phyloP scores from a whole-genome alignment of 495 filamentous ascomycete species.

The Astrothelium macrocarpum region DNA sequence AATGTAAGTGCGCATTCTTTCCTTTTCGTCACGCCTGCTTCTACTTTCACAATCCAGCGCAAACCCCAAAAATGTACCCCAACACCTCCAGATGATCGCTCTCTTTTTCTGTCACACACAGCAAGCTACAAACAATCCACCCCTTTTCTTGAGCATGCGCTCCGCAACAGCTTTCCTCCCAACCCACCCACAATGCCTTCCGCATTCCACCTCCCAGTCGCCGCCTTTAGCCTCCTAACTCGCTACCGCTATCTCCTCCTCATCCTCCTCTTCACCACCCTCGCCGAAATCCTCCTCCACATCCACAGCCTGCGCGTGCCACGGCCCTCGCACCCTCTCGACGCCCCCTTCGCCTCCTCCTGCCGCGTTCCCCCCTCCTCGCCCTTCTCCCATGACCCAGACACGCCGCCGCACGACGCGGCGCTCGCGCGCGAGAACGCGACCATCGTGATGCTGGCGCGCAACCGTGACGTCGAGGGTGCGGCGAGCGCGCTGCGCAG shows the following conservation, averaged over 20 bases:
- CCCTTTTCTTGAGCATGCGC: neutral
- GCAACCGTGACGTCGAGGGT: conserved; percentile 87
- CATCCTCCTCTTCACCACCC: neutral
- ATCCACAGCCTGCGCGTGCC: neutral
- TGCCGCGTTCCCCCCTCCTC: neutral
- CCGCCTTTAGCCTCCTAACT: neutral
- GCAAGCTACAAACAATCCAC: neutral
- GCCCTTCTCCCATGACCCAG: neutral
- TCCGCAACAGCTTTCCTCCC: neutral
- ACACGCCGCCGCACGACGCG: conserved; percentile 16
- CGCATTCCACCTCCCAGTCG: neutral
- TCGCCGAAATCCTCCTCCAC: conserved; percentile 5
- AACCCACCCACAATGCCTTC: neutral
- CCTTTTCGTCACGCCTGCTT: neutral
- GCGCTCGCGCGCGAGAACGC: conserved; percentile 70
- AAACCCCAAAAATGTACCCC: neutral
- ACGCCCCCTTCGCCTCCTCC: neutral
- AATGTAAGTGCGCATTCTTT: neutral
- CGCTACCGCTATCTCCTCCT: neutral
- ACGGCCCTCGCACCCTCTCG: neutral
- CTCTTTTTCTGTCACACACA: neutral
- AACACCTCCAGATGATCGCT: neutral
- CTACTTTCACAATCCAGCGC: neutral
- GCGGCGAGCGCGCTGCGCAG: conserved; percentile 84
- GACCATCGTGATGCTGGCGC: conserved; percentile 86